Base-by-base conservation (phyloP, 202 grass and related monocot genomes). In the Zizania palustris region DNA sequence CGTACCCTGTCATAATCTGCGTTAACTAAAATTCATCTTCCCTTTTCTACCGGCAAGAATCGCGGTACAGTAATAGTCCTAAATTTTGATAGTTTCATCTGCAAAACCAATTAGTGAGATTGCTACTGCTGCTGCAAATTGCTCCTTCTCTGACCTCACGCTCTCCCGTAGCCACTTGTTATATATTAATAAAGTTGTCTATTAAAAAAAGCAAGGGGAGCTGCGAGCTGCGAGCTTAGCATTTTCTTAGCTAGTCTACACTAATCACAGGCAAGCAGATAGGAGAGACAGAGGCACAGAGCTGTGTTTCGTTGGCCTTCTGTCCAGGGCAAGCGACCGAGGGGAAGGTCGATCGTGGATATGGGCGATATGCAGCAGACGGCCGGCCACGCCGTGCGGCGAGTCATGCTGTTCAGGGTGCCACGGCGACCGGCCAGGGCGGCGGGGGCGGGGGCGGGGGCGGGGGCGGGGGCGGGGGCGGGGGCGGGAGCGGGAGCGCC, bases 361-460 rank as follows among this genome's bases (percentile, higher is more conserved):
- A 71, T 82, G 84, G 57, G 3, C 20, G 73, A 71, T 13, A 19
- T 66, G n/a, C 62, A 53, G 44, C 46, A 22, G 66, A 58, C 16
- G 61, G 18, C 80, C 11, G 63, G 65, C 54, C 48, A 64, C 28
- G 14, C 7, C 10, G 37, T 61, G 22, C 68, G 60, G 64, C 65
- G 77, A 16, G 15, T 60, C 16, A 34, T 76, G 76, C 72, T 59
- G 70, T 88, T 88, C 65, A 42, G 86, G 76, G 11, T 88, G 81
- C 71, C 64, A 16, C 40, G 71, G 81, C 44, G 36, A 13, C n/a
- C 59, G 33, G n/a, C 45, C 2, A 54, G 50, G 53, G 35, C 64
- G 51, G 14, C 77, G 7, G 51, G 10, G 15, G 71, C 28, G 16
- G 36, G 9, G 37, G 35, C 21, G 5, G 55, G 1, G 9, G 34